Conservation (phyloP, 305 asterid species). For the Ruellia speciosa region DNA sequence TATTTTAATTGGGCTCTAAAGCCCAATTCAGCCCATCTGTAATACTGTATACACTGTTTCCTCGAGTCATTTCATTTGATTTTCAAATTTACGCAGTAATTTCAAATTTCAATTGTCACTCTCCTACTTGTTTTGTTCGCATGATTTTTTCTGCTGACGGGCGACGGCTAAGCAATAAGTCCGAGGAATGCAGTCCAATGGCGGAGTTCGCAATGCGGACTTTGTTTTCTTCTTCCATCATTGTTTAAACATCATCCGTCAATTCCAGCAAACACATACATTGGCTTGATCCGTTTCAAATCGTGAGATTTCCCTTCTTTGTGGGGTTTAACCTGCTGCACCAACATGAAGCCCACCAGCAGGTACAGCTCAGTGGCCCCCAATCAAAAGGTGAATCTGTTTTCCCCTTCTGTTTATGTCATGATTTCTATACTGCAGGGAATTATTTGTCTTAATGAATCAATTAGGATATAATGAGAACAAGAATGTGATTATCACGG, state of each 20-base stretch:
- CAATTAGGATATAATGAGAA: no score
- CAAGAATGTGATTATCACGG: no score
- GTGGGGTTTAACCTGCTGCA: slow-evolving; percentile 13
- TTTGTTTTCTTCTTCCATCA: slow-evolving; percentile 13
- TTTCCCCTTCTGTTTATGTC: background rate
- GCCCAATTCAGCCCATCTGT: no score
- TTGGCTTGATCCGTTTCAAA: slow-evolving; percentile 11
- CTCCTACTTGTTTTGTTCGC: no score
- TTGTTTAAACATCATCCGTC: slow-evolving; percentile 22
- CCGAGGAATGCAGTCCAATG: slow-evolving; percentile 10
- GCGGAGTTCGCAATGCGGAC: slow-evolving; percentile 37
- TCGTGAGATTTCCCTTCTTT: slow-evolving; percentile 5
- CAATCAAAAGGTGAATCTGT: slow-evolving; percentile 26
- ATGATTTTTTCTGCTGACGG: no score
- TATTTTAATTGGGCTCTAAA: no score
- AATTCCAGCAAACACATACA: slow-evolving; percentile 2
- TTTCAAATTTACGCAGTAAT: no score
- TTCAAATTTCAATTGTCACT: no score
- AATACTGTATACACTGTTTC: no score
- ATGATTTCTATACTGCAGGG: background rate
- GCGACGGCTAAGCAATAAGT: no score
- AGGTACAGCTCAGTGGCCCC: slow-evolving; percentile 19
- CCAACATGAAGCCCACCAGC: slow-evolving; percentile 27
- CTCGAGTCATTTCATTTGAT: no score
- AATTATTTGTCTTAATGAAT: no score